phyloP scores from a whole-genome alignment of 1,284 basidiomycete genomes.

The Ustilago sp. region DNA sequence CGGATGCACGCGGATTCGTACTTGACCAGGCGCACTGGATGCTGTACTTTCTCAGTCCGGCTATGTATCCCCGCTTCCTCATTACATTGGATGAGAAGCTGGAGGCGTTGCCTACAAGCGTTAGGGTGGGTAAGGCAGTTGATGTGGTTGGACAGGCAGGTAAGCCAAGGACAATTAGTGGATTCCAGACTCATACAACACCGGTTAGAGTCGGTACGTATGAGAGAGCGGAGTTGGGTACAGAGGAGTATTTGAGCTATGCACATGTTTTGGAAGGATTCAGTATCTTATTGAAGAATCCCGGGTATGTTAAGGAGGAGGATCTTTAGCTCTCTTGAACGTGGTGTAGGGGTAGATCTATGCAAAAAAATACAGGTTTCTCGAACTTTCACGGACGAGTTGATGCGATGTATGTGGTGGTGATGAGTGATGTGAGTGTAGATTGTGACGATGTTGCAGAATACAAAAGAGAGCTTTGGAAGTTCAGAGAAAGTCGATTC shows the following conservation, averaged over 20 bases:
- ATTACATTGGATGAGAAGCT: slow-evolving; percentile 89
- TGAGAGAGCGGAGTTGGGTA: slow-evolving; percentile 93
- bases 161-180: slow-evolving; percentile 70
- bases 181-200: slow-evolving; percentile 85
- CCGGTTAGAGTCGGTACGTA: slow-evolving; percentile 93
- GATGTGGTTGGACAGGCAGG: slow-evolving; percentile 70
- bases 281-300: slow-evolving; percentile 70
- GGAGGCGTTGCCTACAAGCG: slow-evolving; percentile 82
- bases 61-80: slow-evolving; percentile 98
- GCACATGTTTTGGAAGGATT: slow-evolving; percentile 72
- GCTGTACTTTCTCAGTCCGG: slow-evolving; percentile 92
- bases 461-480: background rate
- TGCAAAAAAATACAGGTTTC: background rate
- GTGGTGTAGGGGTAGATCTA: slow-evolving; percentile 1
- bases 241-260: slow-evolving; percentile 95
- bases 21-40: slow-evolving; percentile 98
- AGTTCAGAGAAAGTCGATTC: slow-evolving; percentile 72
- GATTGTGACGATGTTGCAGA: background rate
- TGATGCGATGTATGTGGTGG: background rate
- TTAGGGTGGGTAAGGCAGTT: slow-evolving; percentile 87
- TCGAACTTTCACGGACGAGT: background rate
- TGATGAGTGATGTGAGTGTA: background rate
- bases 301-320: slow-evolving; percentile 69
- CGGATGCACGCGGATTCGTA: slow-evolving; percentile 91
- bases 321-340: slow-evolving; percentile 23